Base-by-base conservation (phyloP, 2,329 filamentous ascomycete species). In the Proliferodiscus dingleyae region DNA sequence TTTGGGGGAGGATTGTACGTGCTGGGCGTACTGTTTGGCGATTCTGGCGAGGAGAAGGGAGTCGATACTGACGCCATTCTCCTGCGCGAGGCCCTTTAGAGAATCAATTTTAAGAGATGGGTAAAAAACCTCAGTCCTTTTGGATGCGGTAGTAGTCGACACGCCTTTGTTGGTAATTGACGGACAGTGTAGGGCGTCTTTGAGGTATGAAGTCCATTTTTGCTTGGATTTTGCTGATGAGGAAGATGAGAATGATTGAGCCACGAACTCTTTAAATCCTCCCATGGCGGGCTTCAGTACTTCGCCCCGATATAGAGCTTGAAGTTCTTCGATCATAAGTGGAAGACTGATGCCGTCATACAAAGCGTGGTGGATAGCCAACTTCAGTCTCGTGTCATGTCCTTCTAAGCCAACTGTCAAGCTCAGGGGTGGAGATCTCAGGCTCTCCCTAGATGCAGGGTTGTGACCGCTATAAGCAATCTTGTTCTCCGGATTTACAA, bases 291-390 rank as follows among this genome's bases (percentile, higher is more conserved):
- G 11, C n/a, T 49, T n/a, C 9, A 50, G 2, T 19, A 24, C n/a
- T 8, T 47, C 9, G 11, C 51, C 38, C 55, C 59, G 30, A 56
- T 66, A 66, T 63, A 81, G 28, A 70, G 57, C 50, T 50, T 72
- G 64, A 10, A 84, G 66, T 32, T 75, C 66, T 11, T 73, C 61
- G 18, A 89, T 68, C 5, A 95, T 67, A 0, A 74, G 61, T 1
- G 82, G 78, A 4, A 96, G 69, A 56, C 87, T 93, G 49, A 94
- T 74, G 5, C 83, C 89, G 62, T 96, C 91, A 60, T 96, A 97
- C 0, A 96, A 71, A 0, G 87, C 86, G 62, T 97, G 90, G 52
- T 95, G 89, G 4, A 96, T 83, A 21, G 71, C 71, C 4, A 89
- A 69, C 2, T 75, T 52, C 7, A 65, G 21, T 1, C n/a, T 38